phyloP scores from a whole-genome alignment of 805 yeast species.

The Wickerhamiella vanderwaltii region DNA sequence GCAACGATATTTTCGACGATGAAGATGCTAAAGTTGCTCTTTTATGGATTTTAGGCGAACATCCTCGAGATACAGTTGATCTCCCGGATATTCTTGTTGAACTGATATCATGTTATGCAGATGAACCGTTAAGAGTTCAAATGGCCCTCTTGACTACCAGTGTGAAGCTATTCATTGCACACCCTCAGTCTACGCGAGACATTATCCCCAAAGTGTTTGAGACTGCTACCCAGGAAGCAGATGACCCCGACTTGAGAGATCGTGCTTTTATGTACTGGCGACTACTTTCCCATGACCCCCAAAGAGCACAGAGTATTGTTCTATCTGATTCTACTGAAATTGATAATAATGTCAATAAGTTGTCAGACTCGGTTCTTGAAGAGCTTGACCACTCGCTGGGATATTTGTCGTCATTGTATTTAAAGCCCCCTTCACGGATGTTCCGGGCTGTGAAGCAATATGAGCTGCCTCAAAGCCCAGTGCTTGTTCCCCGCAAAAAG shows the following conservation, averaged over 20 bases:
- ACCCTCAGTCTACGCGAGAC: constrained; percentile 43
- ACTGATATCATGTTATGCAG: constrained; percentile 37
- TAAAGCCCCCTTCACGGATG: constrained; percentile 72
- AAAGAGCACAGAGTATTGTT: constrained; percentile 41
- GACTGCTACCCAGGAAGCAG: constrained; percentile 57
- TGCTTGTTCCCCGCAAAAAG: constrained; percentile 20
- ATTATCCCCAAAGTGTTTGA: constrained; percentile 49
- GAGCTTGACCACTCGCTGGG: constrained; percentile 78
- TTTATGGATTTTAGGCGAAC: constrained; percentile 77
- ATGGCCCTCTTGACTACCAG: constrained; percentile 59
- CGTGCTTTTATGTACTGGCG: constrained; percentile 83
- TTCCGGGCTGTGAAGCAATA: constrained; percentile 38
- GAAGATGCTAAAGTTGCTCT: constrained; percentile 67
- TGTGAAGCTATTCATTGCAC: constrained; percentile 51
- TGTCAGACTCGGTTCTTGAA: constrained; percentile 45
- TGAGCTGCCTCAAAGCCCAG: constrained; percentile 19
- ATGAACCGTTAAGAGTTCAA: constrained; percentile 66
- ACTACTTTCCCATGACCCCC: constrained; percentile 43
- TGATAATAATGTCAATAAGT: constrained; percentile 28
- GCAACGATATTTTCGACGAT: constrained; percentile 47
- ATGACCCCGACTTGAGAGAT: constrained; percentile 78
- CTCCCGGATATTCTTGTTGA: constrained; percentile 33
- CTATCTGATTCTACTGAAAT: constrained; percentile 49
- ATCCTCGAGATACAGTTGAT: constrained; percentile 37
- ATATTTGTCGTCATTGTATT: constrained; percentile 65